Evolutionary conservation across 331 rosid species (phyloP).

Genomic region (Malus hybrid): DNA sequence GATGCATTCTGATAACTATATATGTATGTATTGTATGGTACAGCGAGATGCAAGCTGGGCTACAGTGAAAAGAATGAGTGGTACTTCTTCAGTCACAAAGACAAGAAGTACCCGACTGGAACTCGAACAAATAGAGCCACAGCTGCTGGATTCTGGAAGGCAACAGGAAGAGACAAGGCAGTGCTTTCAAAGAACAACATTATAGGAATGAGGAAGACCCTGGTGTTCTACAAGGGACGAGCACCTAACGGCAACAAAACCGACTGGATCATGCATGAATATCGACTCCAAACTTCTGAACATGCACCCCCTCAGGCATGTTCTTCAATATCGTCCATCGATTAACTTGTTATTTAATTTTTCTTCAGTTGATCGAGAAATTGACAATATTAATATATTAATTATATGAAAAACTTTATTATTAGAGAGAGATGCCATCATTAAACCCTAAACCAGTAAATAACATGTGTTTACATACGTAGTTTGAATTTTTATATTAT

Average conservation of each 20-base stretch:
- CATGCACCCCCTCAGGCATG: slow-evolving; percentile 69
- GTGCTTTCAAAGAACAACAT: slow-evolving; percentile 61
- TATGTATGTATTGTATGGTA: background rate
- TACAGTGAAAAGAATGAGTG: slow-evolving; percentile 77
- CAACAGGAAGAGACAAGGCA: slow-evolving; percentile 90
- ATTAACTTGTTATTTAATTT: no score
- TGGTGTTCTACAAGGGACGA: slow-evolving; percentile 85
- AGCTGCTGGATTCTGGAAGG: slow-evolving; percentile 89
- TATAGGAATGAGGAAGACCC: slow-evolving; percentile 90
- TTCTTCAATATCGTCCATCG: background rate
- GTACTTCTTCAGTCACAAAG: slow-evolving; percentile 92
- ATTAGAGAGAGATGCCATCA: no score
- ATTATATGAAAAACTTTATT: no score
- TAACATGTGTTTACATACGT: no score
- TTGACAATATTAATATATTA: no score
- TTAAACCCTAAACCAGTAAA: no score
- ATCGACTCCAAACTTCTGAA: slow-evolving; percentile 72
- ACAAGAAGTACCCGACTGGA: slow-evolving; percentile 86
- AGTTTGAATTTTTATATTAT: no score
- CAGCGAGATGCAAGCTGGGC: slow-evolving; percentile 69
- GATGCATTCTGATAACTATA: background rate
- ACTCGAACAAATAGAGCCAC: slow-evolving; percentile 86
- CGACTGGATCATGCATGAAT: slow-evolving; percentile 94
- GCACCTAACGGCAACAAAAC: slow-evolving; percentile 83
- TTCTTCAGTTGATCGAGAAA: no score